These are phyloP conservation scores for Leptographium wingfieldii DNA, from an alignment of 2,329 filamentous ascomycete species.

Conservation along the genomic window DNA sequence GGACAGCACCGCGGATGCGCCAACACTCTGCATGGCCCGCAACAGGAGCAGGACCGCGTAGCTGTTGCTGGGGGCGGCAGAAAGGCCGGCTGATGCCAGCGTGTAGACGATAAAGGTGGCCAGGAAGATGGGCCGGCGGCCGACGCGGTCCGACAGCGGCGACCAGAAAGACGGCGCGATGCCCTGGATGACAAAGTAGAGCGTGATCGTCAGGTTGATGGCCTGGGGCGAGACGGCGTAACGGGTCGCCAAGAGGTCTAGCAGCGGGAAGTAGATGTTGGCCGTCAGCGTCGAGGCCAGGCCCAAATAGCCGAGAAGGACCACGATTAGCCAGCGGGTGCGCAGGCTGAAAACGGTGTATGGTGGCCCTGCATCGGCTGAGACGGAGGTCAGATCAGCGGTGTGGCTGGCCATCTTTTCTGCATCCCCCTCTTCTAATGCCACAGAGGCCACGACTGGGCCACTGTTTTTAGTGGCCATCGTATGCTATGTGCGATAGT, in stretches of 20 bases:
- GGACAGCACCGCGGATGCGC: conserved; percentile 33
- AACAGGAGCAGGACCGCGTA: conserved; percentile 31
- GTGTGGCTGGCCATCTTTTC: too few relatives aligned
- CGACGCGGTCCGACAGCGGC: conserved; percentile 32
- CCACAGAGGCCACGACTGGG: too few relatives aligned
- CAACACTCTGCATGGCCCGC: conserved; percentile 33
- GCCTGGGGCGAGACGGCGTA: conserved; percentile 17
- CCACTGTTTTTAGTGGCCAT: too few relatives aligned
- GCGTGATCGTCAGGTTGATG: conserved; percentile 28
- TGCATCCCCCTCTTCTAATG: too few relatives aligned
- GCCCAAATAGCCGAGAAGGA: background rate
- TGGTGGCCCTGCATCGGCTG: too few relatives aligned
- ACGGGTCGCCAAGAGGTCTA: conserved; percentile 16
- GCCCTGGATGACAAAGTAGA: conserved; percentile 38
- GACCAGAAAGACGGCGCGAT: conserved; percentile 36
- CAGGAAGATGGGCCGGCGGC: conserved; percentile 30
- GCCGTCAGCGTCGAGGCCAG: conserved; percentile 16
- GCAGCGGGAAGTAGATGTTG: conserved; percentile 37
- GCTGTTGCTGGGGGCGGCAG: conserved; percentile 15
- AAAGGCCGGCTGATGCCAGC: too few relatives aligned
- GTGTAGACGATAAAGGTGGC: too few relatives aligned
- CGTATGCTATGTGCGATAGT: too few relatives aligned
- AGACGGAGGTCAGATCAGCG: too few relatives aligned
- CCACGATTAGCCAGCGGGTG: background rate
- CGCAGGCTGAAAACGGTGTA: too few relatives aligned